Percentiles rank a stretch among this genome's conserved stretches.
Evolutionary conservation across 2,329 filamentous ascomycete genomes (phyloP).

Genomic region (Pseudopithomyces chartarum): DNA sequence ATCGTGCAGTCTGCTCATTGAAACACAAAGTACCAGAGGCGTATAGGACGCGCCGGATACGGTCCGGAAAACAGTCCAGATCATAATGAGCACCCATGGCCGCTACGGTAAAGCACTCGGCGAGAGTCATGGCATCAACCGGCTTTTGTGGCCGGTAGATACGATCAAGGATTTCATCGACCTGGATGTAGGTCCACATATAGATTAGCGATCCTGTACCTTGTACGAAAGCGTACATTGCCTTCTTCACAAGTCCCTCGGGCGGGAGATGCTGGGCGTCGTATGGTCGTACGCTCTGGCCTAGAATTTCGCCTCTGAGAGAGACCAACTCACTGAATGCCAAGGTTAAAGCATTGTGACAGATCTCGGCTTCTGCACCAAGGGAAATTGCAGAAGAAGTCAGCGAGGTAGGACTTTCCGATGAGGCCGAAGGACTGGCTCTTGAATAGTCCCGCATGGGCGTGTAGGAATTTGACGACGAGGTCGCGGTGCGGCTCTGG

Average conservation of each 20-base stretch:
- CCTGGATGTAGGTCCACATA: slow-evolving; percentile 40
- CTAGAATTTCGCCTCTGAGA: slow-evolving; percentile 37
- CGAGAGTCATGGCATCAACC: slow-evolving; percentile 39
- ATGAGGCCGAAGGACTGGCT: slow-evolving; percentile 32
- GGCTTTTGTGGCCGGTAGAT: slow-evolving; percentile 35
- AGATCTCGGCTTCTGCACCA: slow-evolving; percentile 32
- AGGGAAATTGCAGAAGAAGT: slow-evolving; percentile 22
- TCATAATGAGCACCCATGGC: slow-evolving; percentile 47
- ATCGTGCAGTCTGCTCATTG: slow-evolving; percentile 34
- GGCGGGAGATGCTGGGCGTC: slow-evolving; percentile 34
- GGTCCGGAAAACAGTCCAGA: slow-evolving; percentile 39
- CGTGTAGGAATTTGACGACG: slow-evolving; percentile 20
- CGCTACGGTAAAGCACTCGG: slow-evolving; percentile 43
- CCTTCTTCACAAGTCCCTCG: slow-evolving; percentile 32
- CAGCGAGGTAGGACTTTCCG: slow-evolving; percentile 33
- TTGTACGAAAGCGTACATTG: slow-evolving; percentile 41
- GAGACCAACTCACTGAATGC: slow-evolving; percentile 42
- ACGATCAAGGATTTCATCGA: slow-evolving; percentile 40
- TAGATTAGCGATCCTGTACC: slow-evolving; percentile 44
- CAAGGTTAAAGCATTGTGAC: slow-evolving; percentile 41
- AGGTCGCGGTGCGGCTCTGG: slow-evolving; percentile 22
- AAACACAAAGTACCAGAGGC: slow-evolving; percentile 42
- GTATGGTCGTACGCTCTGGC: slow-evolving; percentile 28
- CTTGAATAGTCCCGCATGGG: background rate
- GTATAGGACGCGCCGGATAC: slow-evolving; percentile 35